Percentiles rank a stretch among this genome's conserved stretches.
phyloP scores from a whole-genome alignment of 768 basidiomycete genomes.

The Suillus subalutaceus region DNA sequence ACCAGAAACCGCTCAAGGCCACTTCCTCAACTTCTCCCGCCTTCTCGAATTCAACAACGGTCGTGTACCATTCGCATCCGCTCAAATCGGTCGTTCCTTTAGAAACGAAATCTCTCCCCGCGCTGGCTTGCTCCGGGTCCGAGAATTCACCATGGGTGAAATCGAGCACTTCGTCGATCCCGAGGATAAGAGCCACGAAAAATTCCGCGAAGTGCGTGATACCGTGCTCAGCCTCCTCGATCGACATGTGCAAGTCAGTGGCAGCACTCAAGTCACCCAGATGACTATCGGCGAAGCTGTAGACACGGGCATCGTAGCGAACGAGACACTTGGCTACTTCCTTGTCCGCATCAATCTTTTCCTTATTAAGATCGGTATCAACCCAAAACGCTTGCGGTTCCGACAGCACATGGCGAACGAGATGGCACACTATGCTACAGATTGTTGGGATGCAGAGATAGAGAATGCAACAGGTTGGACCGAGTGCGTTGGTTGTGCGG shows the following conservation, averaged over 20 bases:
- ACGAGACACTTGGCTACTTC: slow-evolving; percentile 98
- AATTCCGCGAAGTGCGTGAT: slow-evolving; percentile 82
- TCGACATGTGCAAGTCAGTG: slow-evolving; percentile 79
- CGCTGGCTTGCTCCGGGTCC: slow-evolving; percentile 93
- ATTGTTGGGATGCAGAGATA: slow-evolving; percentile 99
- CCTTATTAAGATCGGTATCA: slow-evolving; percentile 88
- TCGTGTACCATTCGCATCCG: slow-evolving; percentile 94
- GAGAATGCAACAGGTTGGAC: slow-evolving; percentile 88
- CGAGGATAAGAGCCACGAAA: slow-evolving; percentile 80
- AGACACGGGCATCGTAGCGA: slow-evolving; percentile 82
- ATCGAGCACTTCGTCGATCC: slow-evolving; percentile 99
- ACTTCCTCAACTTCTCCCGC: slow-evolving; percentile 97
- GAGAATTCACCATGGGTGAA: slow-evolving; percentile 99
- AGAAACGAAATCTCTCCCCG: slow-evolving; percentile 98
- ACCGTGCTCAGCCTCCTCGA: slow-evolving; percentile 78
- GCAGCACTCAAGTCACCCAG: slow-evolving; percentile 60
- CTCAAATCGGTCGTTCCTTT: slow-evolving; percentile 95
- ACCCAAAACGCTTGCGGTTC: slow-evolving; percentile 83
- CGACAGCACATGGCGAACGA: slow-evolving; percentile 99
- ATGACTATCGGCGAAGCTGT: slow-evolving; percentile 92
- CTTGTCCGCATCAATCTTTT: slow-evolving; percentile 90
- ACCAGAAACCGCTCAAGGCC: slow-evolving; percentile 97
- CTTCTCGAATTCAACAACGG: slow-evolving; percentile 98
- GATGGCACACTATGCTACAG: slow-evolving; percentile 99
- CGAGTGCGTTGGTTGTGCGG: slow-evolving; percentile 98